Evolutionary conservation across 352 stramenopile species (phyloP).

Genomic region (Elongisporangium prolatum): DNA sequence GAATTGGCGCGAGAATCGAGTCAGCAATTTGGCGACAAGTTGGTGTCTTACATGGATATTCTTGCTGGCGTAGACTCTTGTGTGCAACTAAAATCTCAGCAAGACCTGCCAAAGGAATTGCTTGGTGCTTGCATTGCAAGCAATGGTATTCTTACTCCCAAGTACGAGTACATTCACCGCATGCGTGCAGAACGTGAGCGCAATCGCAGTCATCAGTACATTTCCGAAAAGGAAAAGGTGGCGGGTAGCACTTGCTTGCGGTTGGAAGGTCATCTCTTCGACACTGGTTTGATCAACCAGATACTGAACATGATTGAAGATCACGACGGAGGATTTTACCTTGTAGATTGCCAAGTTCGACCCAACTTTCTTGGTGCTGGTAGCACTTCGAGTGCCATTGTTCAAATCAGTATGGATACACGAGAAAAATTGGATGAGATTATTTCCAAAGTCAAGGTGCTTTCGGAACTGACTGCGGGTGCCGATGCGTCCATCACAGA

Average conservation of each 20-base stretch:
- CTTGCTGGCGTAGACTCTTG: slow-evolving; percentile 52
- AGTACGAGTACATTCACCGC: slow-evolving; percentile 91
- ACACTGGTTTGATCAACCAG: slow-evolving; percentile 95
- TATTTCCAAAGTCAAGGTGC: slow-evolving; percentile 77
- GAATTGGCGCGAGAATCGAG: slow-evolving; percentile 93
- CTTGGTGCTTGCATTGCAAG: slow-evolving; percentile 89
- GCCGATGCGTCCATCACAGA: slow-evolving; percentile 85
- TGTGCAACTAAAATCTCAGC: slow-evolving; percentile 41
- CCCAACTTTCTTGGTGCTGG: slow-evolving; percentile 54
- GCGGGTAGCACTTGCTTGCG: slow-evolving; percentile 76
- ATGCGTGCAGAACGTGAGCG: slow-evolving; percentile 85
- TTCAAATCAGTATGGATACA: slow-evolving; percentile 78
- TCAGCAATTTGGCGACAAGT: slow-evolving; percentile 93
- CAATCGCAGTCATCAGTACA: slow-evolving; percentile 58
- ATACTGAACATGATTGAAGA: slow-evolving; percentile 93
- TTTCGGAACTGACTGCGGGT: slow-evolving; percentile 79
- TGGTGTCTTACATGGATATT: slow-evolving; percentile 82
- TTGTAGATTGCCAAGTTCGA: slow-evolving; percentile 89
- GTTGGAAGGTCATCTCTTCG: slow-evolving; percentile 93
- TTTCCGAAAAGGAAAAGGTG: slow-evolving; percentile 63
- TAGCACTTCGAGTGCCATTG: slow-evolving; percentile 65
- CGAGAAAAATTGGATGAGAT: slow-evolving; percentile 79
- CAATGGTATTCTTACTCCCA: slow-evolving; percentile 79
- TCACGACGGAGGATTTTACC: slow-evolving; percentile 83
- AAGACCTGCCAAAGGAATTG: slow-evolving; percentile 70